Conservation (phyloP, 2,329 filamentous ascomycete species). For the Colletotrichum tropicale region DNA sequence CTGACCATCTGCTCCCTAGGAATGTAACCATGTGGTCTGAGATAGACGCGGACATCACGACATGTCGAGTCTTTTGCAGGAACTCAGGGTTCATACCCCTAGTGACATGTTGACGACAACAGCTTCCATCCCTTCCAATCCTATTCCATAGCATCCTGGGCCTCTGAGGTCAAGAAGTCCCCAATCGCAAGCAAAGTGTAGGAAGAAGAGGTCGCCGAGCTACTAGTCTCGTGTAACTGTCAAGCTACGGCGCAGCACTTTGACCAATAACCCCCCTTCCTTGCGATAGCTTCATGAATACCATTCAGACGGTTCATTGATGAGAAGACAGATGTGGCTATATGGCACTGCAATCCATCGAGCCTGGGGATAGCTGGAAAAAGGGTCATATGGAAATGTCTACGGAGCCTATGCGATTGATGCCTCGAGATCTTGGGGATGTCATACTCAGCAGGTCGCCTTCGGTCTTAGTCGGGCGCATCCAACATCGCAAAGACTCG, state of each 20-base stretch:
- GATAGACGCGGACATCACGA: background rate
- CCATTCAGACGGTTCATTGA: background rate
- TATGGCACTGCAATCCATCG: background rate
- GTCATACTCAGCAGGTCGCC: background rate
- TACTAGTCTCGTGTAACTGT: background rate
- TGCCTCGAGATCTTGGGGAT: background rate
- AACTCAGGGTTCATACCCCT: background rate
- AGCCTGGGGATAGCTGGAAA: background rate
- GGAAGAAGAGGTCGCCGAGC: background rate
- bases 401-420: background rate
- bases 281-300: too few relatives aligned
- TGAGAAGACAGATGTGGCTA: background rate
- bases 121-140: background rate
- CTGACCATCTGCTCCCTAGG: background rate
- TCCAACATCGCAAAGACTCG: background rate
- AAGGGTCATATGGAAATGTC: fast-evolving
- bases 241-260: background rate
- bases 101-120: background rate
- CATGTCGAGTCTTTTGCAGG: background rate
- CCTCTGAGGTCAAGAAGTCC: background rate
- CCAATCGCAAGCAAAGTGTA: background rate
- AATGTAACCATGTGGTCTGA: background rate
- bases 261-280: background rate
- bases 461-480: too few relatives aligned
- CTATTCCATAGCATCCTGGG: background rate